Percentiles rank a stretch among this genome's conserved stretches.
Conservation (phyloP, 441 rosid genomes). For the Biscutella laevigata region DNA sequence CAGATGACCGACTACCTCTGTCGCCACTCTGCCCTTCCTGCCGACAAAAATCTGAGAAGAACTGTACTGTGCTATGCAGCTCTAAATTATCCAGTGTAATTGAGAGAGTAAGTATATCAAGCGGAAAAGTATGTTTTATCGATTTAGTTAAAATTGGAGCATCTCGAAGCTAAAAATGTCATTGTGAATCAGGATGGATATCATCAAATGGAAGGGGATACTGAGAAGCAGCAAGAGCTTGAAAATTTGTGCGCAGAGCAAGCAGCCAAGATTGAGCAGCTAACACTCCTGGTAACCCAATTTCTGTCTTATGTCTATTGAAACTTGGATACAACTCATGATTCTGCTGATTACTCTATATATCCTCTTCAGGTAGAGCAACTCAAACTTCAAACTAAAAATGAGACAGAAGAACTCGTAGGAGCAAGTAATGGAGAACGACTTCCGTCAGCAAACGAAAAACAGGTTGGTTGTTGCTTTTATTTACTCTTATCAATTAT, state of each 20-base stretch:
- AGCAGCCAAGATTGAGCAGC: conserved; percentile 71
- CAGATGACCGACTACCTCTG: conserved; percentile 25
- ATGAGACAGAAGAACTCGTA: conserved; percentile 24
- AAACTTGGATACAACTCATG: no score
- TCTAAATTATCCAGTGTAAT: conserved; percentile 36
- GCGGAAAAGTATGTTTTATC: conserved; percentile 14
- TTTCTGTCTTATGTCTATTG: conserved; percentile 11
- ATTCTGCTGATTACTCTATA: no score
- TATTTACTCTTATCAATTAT: background rate
- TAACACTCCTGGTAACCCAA: conserved; percentile 46
- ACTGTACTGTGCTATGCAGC: conserved; percentile 36
- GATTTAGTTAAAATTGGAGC: background rate
- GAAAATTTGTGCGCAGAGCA: conserved; percentile 63
- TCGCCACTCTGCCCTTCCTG: conserved; percentile 60
- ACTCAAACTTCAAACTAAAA: conserved; percentile 37
- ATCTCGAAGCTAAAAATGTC: conserved; percentile 7
- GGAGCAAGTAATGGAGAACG: conserved; percentile 21
- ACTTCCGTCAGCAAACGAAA: conserved; percentile 20
- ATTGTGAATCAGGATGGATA: conserved; percentile 33
- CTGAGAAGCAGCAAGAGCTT: conserved; percentile 47
- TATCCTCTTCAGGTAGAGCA: conserved; percentile 51
- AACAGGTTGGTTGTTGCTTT: conserved; percentile 28
- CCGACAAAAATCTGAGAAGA: conserved; percentile 41
- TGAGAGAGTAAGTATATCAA: conserved; percentile 26
- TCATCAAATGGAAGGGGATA: conserved; percentile 26